These are phyloP conservation scores for Melaleuca quinquenervia DNA, from an alignment of 345 rosid species.

Conservation along the genomic window DNA sequence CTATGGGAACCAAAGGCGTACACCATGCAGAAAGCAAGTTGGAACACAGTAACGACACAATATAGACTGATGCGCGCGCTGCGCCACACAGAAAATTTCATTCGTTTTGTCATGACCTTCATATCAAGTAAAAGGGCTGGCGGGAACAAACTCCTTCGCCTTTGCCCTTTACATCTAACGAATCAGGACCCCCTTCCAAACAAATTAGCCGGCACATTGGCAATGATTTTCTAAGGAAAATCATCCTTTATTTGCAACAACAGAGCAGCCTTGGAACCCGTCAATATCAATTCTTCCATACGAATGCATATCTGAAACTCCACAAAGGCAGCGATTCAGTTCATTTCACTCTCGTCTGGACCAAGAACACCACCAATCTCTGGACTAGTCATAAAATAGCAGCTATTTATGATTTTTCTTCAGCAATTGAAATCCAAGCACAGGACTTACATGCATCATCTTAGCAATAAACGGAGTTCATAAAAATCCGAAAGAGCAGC, in stretches of 20 bases:
- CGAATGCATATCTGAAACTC: neutral
- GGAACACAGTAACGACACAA: too few relatives aligned
- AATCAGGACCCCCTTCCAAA: neutral
- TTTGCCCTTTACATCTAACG: neutral
- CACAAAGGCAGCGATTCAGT: neutral
- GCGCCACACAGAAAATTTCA: neutral
- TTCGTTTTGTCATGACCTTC: neutral
- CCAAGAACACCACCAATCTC: neutral
- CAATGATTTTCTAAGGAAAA: neutral
- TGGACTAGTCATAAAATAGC: neutral
- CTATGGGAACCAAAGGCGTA: too few relatives aligned
- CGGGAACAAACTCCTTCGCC: too few relatives aligned
- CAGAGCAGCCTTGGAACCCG: neutral
- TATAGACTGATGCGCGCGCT: neutral
- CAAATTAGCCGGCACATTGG: neutral
- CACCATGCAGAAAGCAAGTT: too few relatives aligned
- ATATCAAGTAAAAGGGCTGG: neutral
- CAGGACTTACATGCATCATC: neutral
- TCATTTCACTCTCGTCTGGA: neutral
- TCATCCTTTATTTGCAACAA: neutral
- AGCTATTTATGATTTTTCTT: neutral
- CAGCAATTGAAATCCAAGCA: neutral
- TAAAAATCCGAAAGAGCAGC: neutral
- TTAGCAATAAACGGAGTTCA: neutral
- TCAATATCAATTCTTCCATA: neutral